Evolutionary conservation across 129 eudicot genomes (phyloP), one percentile per base, ranked within the genome.

Genomic region (Chrysanthemum makinoi): DNA sequence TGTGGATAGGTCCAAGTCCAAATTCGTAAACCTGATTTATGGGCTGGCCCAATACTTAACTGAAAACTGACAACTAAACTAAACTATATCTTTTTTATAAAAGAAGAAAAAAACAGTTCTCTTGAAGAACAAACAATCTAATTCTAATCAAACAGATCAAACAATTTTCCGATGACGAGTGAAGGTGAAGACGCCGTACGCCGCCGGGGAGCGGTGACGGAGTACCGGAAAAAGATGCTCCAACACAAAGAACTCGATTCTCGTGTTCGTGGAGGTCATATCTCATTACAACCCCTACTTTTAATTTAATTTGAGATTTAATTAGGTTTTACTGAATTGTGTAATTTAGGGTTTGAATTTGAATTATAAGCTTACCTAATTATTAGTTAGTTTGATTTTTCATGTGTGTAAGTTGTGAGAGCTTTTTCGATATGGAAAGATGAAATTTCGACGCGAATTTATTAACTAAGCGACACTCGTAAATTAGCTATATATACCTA

Each of bases 231-330:
- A 62, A 95, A 90, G 82, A 83, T 90, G 19, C 94, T 95, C 16
- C 95, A 77, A 24, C 99, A 95, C 48, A 91, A 85, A 62, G 99
- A 95, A 77, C 96, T 95, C 44, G 97, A 90, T 65, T 87, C 95
- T 44, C 77, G 99, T 52, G 95, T 85, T 76, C 92, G 96, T 48
- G 73, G 80, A 72, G 96, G 98, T 94, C 50, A 64, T 16, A 51
- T 22, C 65, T 20, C 39, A 17, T 9, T 10, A 22, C 17, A 24
- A 30, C 56, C 56, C 60, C 68, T 51, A 76, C 3, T 49, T 19
- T 18, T 13, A 75, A 59, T 59, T 26, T 74, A 50, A 72, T 81
- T 84, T 87, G 80, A 53, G 68, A 15, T 28, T 13, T 10, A 14
- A 14, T 61, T 43, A 64, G 48, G 66, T 65, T 16, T 54, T 73